phyloP scores from a whole-genome alignment of 2,329 filamentous ascomycete species.

The Penicillium brevicompactum region DNA sequence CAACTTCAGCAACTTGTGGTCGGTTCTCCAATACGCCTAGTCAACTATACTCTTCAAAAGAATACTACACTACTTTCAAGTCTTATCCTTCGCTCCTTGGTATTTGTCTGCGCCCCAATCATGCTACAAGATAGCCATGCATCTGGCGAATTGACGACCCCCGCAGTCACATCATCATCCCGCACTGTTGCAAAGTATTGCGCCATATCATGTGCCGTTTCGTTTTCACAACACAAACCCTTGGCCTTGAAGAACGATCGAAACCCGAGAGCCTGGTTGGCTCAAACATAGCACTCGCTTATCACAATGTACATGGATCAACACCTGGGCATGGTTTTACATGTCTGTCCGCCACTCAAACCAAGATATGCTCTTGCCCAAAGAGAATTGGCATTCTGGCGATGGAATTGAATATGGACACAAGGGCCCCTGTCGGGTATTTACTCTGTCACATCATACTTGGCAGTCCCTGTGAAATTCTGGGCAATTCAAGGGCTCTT shows the following conservation, averaged over 20 bases:
- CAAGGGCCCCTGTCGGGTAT: not conserved
- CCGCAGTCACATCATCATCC: conserved; percentile 8
- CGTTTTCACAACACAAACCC: not conserved
- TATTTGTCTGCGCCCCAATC: too few relatives aligned
- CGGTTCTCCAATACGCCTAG: too few relatives aligned
- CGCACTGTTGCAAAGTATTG: conserved; percentile 6
- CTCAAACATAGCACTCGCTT: not conserved
- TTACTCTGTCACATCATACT: not conserved
- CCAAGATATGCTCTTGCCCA: not conserved
- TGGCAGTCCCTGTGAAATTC: not conserved
- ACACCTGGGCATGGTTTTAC: not conserved
- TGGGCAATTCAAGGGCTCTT: not conserved
- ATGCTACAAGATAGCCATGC: too few relatives aligned
- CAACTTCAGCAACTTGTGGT: too few relatives aligned
- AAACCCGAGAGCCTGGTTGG: not conserved
- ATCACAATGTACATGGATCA: not conserved
- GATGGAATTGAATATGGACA: not conserved
- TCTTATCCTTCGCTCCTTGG: too few relatives aligned
- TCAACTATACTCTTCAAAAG: too few relatives aligned
- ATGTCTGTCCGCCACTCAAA: not conserved
- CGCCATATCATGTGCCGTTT: not conserved
- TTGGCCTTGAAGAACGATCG: not conserved
- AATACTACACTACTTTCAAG: too few relatives aligned
- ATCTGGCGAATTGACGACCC: not conserved
- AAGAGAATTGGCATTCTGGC: not conserved